Evolutionary conservation across 2,329 filamentous ascomycete genomes (phyloP).

Genomic region (Colletotrichum somersetense): DNA sequence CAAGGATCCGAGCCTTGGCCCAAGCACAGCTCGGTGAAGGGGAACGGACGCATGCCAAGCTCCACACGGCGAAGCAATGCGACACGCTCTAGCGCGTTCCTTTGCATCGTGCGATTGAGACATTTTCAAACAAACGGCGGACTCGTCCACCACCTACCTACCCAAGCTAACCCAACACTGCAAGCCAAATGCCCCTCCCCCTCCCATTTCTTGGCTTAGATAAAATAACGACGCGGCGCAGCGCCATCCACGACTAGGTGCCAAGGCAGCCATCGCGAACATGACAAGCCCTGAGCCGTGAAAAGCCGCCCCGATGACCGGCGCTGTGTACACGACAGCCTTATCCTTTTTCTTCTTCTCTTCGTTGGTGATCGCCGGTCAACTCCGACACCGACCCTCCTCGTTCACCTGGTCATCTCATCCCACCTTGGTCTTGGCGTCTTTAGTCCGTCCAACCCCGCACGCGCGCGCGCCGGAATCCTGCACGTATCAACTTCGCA

Average conservation of each 20-base stretch:
- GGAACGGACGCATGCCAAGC: background rate
- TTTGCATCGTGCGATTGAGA: conserved; percentile 36
- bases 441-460: background rate
- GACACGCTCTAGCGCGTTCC: conserved; percentile 29
- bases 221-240: conserved; percentile 1
- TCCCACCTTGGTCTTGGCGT: background rate
- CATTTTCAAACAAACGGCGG: conserved; percentile 37
- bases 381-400: conserved; percentile 3
- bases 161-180: background rate
- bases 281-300: conserved; percentile 27
- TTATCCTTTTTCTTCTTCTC: conserved; percentile 17
- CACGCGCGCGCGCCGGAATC: background rate
- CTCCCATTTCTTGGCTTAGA: conserved; percentile 1
- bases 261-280: conserved; percentile 23
- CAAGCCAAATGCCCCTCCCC: conserved; percentile 15
- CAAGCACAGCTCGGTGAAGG: conserved; percentile 11
- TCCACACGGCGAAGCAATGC: conserved; percentile 17
- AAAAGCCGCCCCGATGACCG: conserved; percentile 39
- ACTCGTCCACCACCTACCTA: background rate
- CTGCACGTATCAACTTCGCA: background rate
- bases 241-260: conserved; percentile 24
- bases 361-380: conserved; percentile 15
- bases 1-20: background rate
- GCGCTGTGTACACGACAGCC: conserved; percentile 30
- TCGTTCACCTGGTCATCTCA: background rate